Percentiles rank a stretch among this genome's conserved stretches.
Evolutionary conservation across 345 rosid species (phyloP).

Genomic region (Excoecaria agallocha): DNA sequence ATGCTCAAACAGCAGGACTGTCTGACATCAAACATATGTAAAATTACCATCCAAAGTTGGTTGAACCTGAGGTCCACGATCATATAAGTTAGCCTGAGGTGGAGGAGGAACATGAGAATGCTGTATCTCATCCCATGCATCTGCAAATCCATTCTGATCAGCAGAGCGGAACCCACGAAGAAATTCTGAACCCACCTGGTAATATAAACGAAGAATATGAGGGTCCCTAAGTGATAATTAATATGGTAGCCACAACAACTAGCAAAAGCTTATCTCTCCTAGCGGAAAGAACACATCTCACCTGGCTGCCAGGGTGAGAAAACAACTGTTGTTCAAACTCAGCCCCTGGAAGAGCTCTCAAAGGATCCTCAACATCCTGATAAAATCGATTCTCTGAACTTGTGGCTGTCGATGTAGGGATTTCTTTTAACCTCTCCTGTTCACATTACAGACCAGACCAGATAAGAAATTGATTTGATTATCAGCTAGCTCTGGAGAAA

Average conservation of each 20-base stretch:
- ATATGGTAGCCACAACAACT: not conserved
- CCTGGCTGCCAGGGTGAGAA: slow-evolving; percentile 69
- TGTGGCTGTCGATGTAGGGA: slow-evolving; percentile 52
- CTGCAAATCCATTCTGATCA: slow-evolving; percentile 63
- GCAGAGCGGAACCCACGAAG: slow-evolving; percentile 60
- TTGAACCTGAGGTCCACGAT: slow-evolving; percentile 43
- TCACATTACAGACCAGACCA: not conserved
- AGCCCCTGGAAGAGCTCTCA: slow-evolving; percentile 75
- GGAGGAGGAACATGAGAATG: slow-evolving; percentile 23
- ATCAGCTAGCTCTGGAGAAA: not conserved
- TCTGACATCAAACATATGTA: not conserved
- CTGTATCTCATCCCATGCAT: slow-evolving; percentile 87
- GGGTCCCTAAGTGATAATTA: not conserved
- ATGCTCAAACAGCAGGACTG: not conserved
- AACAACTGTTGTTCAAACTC: slow-evolving; percentile 67
- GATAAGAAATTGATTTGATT: not conserved
- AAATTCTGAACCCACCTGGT: slow-evolving; percentile 68
- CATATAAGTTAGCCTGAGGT: slow-evolving; percentile 34
- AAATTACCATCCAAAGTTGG: slow-evolving; percentile 67
- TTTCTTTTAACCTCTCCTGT: slow-evolving; percentile 87
- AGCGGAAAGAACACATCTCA: slow-evolving; percentile 16
- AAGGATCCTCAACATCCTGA: slow-evolving; percentile 41
- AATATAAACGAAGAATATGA: slow-evolving; percentile 2
- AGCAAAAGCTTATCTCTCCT: not conserved
- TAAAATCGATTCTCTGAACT: slow-evolving; percentile 50